These are phyloP conservation scores for Zygoascus bituminiphila DNA, from an alignment of 805 yeast species.

Conservation along the genomic window DNA sequence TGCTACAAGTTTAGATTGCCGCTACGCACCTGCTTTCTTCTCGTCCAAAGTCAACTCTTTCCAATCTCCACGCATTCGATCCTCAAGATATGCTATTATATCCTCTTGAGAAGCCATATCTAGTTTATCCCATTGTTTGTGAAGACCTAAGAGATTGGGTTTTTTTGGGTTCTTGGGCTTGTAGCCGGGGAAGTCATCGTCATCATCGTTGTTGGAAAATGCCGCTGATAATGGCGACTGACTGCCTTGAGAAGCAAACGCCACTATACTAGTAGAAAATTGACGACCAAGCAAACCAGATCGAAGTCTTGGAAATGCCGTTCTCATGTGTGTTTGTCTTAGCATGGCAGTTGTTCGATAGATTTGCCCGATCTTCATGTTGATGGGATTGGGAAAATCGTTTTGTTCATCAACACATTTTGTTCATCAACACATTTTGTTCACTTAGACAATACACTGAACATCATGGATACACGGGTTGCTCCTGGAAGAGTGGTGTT, in stretches of 20 bases:
- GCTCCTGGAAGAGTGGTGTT: constrained; percentile 17
- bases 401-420: too few species aligned
- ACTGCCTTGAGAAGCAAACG: too few species aligned
- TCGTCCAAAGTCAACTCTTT: constrained; percentile 24
- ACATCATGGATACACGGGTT: neutral
- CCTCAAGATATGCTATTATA: constrained; percentile 29
- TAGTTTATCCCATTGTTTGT: constrained; percentile 28
- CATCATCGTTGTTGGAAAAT: constrained; percentile 8
- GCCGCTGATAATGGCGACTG: neutral
- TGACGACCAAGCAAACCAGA: too few species aligned
- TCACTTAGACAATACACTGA: too few species aligned
- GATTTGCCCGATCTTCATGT: too few species aligned
- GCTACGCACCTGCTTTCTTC: constrained; percentile 24
- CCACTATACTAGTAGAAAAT: too few species aligned
- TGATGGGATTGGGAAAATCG: too few species aligned
- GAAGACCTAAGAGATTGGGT: constrained; percentile 25
- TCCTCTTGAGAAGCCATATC: constrained; percentile 32
- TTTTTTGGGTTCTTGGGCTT: constrained; percentile 23
- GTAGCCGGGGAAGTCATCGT: constrained; percentile 23
- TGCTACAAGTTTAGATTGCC: neutral
- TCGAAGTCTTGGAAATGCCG: too few species aligned
- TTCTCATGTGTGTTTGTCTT: too few species aligned
- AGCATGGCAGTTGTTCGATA: too few species aligned
- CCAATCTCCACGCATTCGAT: constrained; percentile 31
- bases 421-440: too few species aligned